Evolutionary conservation across 2,329 filamentous ascomycete genomes (phyloP).

Genomic region (Thermoascus crustaceus): DNA sequence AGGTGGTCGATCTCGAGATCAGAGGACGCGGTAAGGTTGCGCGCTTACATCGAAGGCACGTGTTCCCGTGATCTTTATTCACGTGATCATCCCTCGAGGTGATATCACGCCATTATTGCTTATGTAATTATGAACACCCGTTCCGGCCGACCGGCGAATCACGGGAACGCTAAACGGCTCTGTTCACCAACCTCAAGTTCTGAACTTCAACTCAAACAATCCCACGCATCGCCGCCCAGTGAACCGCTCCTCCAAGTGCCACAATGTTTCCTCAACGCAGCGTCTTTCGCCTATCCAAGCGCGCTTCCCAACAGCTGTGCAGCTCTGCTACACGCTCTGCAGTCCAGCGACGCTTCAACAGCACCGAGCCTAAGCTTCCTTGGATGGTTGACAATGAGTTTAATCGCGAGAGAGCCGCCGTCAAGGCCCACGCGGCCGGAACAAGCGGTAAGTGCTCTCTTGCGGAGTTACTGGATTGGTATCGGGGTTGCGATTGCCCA

Average conservation of each 20-base stretch:
- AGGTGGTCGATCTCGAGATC: background rate
- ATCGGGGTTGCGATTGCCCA: slow-evolving; percentile 1
- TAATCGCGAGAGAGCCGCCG: slow-evolving; percentile 80
- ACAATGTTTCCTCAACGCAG: slow-evolving; percentile 60
- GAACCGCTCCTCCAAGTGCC: slow-evolving; percentile 17
- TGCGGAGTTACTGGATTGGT: background rate
- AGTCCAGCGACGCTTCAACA: slow-evolving; percentile 64
- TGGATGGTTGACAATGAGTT: slow-evolving; percentile 77
- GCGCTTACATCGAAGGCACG: background rate
- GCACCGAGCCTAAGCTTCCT: slow-evolving; percentile 49
- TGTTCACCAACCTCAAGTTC: slow-evolving; percentile 16
- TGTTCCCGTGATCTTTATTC: slow-evolving; percentile 1
- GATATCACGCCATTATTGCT: slow-evolving; percentile 3
- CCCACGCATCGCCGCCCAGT: slow-evolving; percentile 1
- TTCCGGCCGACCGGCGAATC: slow-evolving; percentile 16
- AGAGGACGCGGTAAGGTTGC: background rate
- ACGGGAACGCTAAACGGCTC: slow-evolving; percentile 21
- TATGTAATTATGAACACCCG: background rate
- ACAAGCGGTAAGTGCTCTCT: slow-evolving; percentile 62
- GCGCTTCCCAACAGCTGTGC: slow-evolving; percentile 54
- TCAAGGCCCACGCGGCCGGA: slow-evolving; percentile 80
- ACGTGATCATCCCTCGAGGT: slow-evolving; percentile 12
- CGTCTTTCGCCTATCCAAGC: slow-evolving; percentile 55
- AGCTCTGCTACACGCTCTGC: slow-evolving; percentile 46
- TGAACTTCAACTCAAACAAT: slow-evolving; percentile 7